Percentiles rank a stretch among this genome's conserved stretches.
Evolutionary conservation across 2,329 filamentous ascomycete genomes (phyloP).

Genomic region (Colletotrichum theobromicola): DNA sequence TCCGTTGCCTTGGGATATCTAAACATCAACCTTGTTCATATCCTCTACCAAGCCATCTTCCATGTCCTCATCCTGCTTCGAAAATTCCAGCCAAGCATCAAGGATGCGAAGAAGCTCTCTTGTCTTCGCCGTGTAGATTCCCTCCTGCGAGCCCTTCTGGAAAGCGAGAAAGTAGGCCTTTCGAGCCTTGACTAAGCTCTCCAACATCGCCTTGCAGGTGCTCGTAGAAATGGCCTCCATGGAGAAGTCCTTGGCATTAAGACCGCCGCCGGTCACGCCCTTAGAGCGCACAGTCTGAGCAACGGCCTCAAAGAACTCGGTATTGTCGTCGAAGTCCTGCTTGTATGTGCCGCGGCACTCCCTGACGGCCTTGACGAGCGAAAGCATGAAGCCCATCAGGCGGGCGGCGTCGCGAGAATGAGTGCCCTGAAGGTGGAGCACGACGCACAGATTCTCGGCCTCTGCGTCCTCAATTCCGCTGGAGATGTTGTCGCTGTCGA

Average conservation of each 20-base stretch:
- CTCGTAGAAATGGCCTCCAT: not conserved
- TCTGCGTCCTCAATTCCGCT: not conserved
- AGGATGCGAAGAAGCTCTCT: not conserved
- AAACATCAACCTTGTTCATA: not conserved
- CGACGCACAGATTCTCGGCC: not conserved
- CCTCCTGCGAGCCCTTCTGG: not conserved
- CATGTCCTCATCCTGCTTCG: not conserved
- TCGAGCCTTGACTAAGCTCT: not conserved
- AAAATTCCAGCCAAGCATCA: not conserved
- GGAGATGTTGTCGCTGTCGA: not conserved
- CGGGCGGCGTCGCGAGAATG: not conserved
- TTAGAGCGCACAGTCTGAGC: not conserved
- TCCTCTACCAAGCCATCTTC: not conserved
- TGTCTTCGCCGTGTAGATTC: not conserved
- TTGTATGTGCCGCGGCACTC: not conserved
- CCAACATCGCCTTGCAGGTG: not conserved
- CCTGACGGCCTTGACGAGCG: not conserved
- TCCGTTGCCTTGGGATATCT: not conserved
- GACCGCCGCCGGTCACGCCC: not conserved
- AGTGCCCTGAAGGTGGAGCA: accelerated
- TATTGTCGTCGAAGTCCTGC: accelerated
- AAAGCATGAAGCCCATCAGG: not conserved
- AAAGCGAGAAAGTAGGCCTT: not conserved
- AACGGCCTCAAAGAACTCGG: not conserved
- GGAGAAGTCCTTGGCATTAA: not conserved